Base-by-base conservation (phyloP, 176 grass and related monocot species). In the Phyllostachys edulis region DNA sequence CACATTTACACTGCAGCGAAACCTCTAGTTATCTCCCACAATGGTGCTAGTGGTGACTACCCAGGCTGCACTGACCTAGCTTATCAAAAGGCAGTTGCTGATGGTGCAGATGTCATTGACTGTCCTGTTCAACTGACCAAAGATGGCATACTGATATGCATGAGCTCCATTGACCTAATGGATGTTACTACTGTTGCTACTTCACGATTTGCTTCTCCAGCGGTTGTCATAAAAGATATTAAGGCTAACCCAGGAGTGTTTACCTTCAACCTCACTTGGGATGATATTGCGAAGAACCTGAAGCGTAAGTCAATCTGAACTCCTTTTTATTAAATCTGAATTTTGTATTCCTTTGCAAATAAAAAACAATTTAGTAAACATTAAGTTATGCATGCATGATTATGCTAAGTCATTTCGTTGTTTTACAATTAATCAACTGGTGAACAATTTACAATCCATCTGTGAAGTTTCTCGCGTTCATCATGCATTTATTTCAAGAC, bases 181-280 rank as follows among this genome's bases (percentile, higher is more conserved):
- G 64, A 80, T 37, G 69, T 66, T 61, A 94, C 93, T 73, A 94
- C 57, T 60, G 88, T 98, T 26, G 52, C 73, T 57, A 84, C 69
- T 27, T 96, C 96, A 84, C 44, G 26, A 75, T 99, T 91, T 77
- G 3, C 73, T 67, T 62, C 77, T 1, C 83, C 38, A 78, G 0
- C 67, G 8, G 72, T 14, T 85, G 21, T 72, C 36, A 78, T 98
- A 61, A 56, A 54, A 0, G 81, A 95, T 55, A 86, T 98, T 14
- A 90, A 94, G 77, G 47, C 7, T 68, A 15, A 0, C n/a, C 1
- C 87, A 78, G 96, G 96, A 65, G 64, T 99, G 75, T 99, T 85
- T 68, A 90, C 96, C 15, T 96, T 95, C 85, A 96, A 99, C 79
- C 85, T 99, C 54, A 94, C 96, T 20, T 99, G 89, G 93, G 83